Evolutionary conservation across 2,329 filamentous ascomycete species (phyloP), one percentile per base, ranked within the genome.

Genomic region (Pseudogymnoascus sp.): DNA sequence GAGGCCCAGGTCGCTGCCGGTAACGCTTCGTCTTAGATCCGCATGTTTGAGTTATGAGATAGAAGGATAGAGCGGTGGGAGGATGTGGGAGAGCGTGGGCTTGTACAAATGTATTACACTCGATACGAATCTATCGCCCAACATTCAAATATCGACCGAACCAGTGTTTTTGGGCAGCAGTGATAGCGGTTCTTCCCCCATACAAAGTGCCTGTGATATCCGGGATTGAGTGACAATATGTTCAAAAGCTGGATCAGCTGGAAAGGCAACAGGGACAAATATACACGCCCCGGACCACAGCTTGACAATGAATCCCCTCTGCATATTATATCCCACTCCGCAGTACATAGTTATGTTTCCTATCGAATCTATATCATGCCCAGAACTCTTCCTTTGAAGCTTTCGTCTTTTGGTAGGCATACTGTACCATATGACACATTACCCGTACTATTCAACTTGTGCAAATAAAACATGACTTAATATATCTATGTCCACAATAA

Each of bases 91-190:
- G 61, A 61, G 38, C 39, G 39, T 23, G 39, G 60, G 61, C 66
- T 64, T 72, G 70, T 71, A 71, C 64, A 71, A 67, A 64, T 71
- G 64, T 70, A 71, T 70, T 66, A 70, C 35, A 60, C 35, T 41
- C 38, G 58, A 41, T 55, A 55, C 49, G 49, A 55, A 55, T 55
- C 49, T 55, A 55, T 55, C 49, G 28, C 49, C 49, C 49, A 55
- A 55, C 49, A 55, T 55, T 55, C 49, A 33, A 55, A 55, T 55
- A 55, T 55, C 49, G 49, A 55, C 49, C 5, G 16, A 55, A 55
- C 28, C 49, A 7, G 49, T 55, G 28, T 16, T 52, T 52, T 52
- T 55, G 16, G 28, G 22, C 49, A 55, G 16, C 49, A 14, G 49
- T 55, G 28, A 35, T 12, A 19, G 28, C 16, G 49, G 6, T 35